A percentile compares a stretch with the other conserved stretches of the same genome.
Conservation (phyloP, 345 rosid species). For the Linum usitatissimum region DNA sequence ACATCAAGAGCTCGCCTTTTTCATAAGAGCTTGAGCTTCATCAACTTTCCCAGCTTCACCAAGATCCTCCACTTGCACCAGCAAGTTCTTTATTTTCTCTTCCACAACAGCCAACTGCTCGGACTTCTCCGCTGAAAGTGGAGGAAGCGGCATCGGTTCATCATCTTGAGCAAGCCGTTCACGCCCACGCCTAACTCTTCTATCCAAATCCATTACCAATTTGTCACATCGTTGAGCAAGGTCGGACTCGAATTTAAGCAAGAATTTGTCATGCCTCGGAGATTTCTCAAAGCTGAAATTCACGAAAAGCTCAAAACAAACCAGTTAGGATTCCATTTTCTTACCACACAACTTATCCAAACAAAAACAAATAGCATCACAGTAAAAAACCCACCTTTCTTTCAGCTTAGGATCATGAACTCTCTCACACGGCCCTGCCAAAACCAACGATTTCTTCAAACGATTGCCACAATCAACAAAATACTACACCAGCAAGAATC, state of each 20-base stretch:
- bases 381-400: slow-evolving; percentile 45
- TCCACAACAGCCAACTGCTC: slow-evolving; percentile 77
- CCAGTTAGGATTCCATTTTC: background rate
- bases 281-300: slow-evolving; percentile 73
- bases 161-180: slow-evolving; percentile 91
- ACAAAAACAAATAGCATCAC: background rate
- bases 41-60: slow-evolving; percentile 99
- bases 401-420: slow-evolving; percentile 91
- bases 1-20: slow-evolving; percentile 42
- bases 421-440: slow-evolving; percentile 37
- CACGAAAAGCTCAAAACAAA: slow-evolving; percentile 7
- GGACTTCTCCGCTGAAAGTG: slow-evolving; percentile 67
- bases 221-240: slow-evolving; percentile 87
- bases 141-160: slow-evolving; percentile 70
- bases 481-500: background rate
- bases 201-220: slow-evolving; percentile 91
- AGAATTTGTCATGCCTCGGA: slow-evolving; percentile 61
- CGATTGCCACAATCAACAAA: background rate
- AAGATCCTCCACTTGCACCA: slow-evolving; percentile 91
- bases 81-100: slow-evolving; percentile 82
- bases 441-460: background rate
- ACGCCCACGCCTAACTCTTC: slow-evolving; percentile 94
- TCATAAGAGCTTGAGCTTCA: slow-evolving; percentile 99
- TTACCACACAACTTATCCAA: background rate
- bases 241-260: slow-evolving; percentile 84